These are phyloP conservation scores for Alternaria arborescens DNA, from an alignment of 2,329 filamentous ascomycete species.

Conservation along the genomic window DNA sequence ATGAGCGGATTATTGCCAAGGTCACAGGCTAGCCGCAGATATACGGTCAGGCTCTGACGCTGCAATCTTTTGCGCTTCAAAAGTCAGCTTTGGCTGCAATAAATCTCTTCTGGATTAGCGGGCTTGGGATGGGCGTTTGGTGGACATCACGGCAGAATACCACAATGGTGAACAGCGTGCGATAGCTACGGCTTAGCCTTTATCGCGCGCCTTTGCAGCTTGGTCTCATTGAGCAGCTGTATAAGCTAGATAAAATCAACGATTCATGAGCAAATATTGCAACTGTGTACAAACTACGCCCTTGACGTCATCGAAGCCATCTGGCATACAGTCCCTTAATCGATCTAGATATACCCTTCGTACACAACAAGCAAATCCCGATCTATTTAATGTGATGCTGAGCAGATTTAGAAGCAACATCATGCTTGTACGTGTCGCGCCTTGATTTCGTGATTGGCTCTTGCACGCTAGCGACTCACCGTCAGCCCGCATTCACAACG, in stretches of 20 bases:
- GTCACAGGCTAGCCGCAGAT: neutral
- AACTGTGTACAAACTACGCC: neutral
- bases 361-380: neutral
- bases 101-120: conserved; percentile 36
- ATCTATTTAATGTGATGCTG: neutral
- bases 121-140: conserved; percentile 36
- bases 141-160: conserved; percentile 30
- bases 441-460: conserved; percentile 15
- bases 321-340: neutral
- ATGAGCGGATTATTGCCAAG: conserved; percentile 51
- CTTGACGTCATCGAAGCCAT: conserved; percentile 2
- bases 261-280: conserved; percentile 8
- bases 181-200: conserved; percentile 9
- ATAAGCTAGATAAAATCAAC: conserved; percentile 17
- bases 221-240: conserved; percentile 7
- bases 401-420: neutral
- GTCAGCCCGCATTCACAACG: neutral
- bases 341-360: neutral
- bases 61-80: neutral
- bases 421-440: conserved; percentile 6
- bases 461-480: conserved; percentile 11
- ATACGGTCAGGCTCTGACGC: neutral
- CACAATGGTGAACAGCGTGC: conserved; percentile 8
- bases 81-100: conserved; percentile 7
- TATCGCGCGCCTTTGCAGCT: conserved; percentile 4